Percentiles rank a stretch among this genome's conserved stretches.
Evolutionary conservation across 768 basidiomycete species (phyloP).

Genomic region (Tricholoma furcatifolium): DNA sequence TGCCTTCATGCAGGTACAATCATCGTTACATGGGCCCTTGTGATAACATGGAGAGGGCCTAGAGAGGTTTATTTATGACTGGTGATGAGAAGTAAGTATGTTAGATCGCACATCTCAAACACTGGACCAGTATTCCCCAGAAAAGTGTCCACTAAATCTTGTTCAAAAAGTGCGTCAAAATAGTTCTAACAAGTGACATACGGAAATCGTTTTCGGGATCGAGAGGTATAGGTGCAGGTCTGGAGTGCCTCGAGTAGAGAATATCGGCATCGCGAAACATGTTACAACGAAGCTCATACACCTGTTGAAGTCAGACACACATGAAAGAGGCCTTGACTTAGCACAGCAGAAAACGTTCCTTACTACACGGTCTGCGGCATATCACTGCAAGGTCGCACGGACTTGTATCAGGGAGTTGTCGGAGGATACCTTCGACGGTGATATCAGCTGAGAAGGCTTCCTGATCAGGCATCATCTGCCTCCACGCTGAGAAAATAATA

Average conservation of each 20-base stretch:
- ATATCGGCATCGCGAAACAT: conserved; percentile 6
- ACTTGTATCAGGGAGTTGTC: conserved; percentile 40
- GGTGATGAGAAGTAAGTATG: not conserved
- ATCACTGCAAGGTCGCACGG: conserved; percentile 52
- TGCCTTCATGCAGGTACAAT: conserved; percentile 39
- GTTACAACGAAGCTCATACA: conserved; percentile 22
- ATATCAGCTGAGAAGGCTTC: conserved; percentile 20
- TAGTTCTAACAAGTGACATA: not conserved
- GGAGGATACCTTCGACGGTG: conserved; percentile 35
- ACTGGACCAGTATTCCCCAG: not conserved
- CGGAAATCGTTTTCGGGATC: not conserved
- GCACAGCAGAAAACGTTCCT: conserved; percentile 23
- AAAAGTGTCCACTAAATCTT: not conserved
- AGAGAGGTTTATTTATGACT: not conserved
- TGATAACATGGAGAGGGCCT: conserved; percentile 45
- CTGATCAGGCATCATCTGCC: conserved; percentile 25
- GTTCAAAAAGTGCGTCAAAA: not conserved
- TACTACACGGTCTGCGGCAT: conserved; percentile 44
- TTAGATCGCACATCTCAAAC: conserved; percentile 9
- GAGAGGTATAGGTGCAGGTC: not conserved
- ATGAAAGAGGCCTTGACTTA: conserved; percentile 9
- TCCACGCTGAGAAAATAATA: not conserved
- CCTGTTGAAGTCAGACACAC: conserved; percentile 18
- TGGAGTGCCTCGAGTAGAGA: not conserved
- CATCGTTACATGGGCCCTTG: conserved; percentile 41